Evolutionary conservation across 768 basidiomycete genomes (phyloP), one percentile per base, ranked within the genome.

Genomic region (Lyophyllum atratum): DNA sequence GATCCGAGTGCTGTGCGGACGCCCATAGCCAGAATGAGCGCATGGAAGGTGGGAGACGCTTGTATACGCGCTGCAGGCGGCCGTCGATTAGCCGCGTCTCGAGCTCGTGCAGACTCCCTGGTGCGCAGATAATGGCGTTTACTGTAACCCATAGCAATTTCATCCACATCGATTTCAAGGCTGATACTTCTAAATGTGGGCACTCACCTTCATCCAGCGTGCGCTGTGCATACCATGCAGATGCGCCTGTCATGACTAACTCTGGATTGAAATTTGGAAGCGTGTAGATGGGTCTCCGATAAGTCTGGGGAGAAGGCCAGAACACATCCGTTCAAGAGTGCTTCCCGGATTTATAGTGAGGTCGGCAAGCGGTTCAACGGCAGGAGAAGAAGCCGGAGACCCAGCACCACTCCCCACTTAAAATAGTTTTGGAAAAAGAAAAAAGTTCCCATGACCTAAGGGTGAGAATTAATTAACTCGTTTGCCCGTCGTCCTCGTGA

Each of bases 41-140:
- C 11, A 82, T 62, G 3, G 79, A 78, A 0, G 79, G 78, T 72
- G 72, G 81, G 11, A 80, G 66, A 51, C 81, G 76, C 68, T 83
- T 84, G 70, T 82, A 86, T 4, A 80, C 79, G 14, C 77, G 75
- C 49, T 78, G 72, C 14, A 80, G 57, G 8, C 72, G 70, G 2
- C 80, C 81, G 52, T 81, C 74, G 45, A 85, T 70, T 12, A 78
- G 56, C 22, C 68, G 65, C 4, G 70, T 73, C 66, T 83, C 78
- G 29, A 74, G 56, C 59, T 82, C 82, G 52, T 74, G 76, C 3
- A 72, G 59, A 31, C 65, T 72, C 45, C 76, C 77, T 14, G 76
- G 76, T 19, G 69, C 75, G 34, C 68, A 68, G 8, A 80, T 66
- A 45, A 78, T 72, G 12, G 68, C 71, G 24, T 75, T 64, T 40